These are phyloP conservation scores for Furcasterigmium furcatum DNA, from an alignment of 2,329 filamentous ascomycete genomes.

Conservation along the genomic window DNA sequence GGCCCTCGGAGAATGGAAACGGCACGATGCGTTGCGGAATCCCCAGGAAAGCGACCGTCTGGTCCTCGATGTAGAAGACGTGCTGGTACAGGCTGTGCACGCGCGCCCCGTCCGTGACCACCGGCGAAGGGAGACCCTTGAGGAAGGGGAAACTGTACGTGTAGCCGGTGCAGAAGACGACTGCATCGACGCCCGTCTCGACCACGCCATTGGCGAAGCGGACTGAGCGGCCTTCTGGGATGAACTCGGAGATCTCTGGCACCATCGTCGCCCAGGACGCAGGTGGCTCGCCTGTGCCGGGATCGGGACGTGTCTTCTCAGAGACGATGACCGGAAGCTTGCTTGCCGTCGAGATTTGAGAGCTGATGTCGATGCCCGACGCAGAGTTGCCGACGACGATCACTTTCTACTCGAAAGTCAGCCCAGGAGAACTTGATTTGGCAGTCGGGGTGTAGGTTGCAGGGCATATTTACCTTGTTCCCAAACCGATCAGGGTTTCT, in stretches of 20 bases:
- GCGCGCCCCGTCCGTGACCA: constrained; percentile 58
- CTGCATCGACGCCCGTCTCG: constrained; percentile 66
- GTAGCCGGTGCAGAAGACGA: constrained; percentile 89
- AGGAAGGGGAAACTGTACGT: constrained; percentile 81
- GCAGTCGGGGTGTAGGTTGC: no score
- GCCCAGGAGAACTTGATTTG: rapidly evolving
- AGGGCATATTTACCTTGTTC: constrained; percentile 23
- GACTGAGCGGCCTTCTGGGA: constrained; percentile 42
- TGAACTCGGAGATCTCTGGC: constrained; percentile 44
- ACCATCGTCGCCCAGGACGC: constrained; percentile 26
- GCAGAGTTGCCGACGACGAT: constrained; percentile 67
- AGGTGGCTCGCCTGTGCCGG: constrained; percentile 16
- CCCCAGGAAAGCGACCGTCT: constrained; percentile 63
- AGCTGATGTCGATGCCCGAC: constrained; percentile 65
- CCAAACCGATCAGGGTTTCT: constrained; percentile 36
- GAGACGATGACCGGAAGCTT: constrained; percentile 52
- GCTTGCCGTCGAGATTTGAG: constrained; percentile 56
- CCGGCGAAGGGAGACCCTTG: constrained; percentile 34
- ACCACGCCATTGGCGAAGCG: constrained; percentile 63
- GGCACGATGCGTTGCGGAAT: constrained; percentile 69
- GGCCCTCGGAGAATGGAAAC: constrained; percentile 67
- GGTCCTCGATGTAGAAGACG: constrained; percentile 61
- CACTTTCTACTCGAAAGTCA: constrained; percentile 53
- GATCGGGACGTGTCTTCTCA: constrained; percentile 35
- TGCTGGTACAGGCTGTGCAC: constrained; percentile 65